phyloP scores from a whole-genome alignment of 2,329 filamentous ascomycete genomes.

The Paramyrothecium roridum region DNA sequence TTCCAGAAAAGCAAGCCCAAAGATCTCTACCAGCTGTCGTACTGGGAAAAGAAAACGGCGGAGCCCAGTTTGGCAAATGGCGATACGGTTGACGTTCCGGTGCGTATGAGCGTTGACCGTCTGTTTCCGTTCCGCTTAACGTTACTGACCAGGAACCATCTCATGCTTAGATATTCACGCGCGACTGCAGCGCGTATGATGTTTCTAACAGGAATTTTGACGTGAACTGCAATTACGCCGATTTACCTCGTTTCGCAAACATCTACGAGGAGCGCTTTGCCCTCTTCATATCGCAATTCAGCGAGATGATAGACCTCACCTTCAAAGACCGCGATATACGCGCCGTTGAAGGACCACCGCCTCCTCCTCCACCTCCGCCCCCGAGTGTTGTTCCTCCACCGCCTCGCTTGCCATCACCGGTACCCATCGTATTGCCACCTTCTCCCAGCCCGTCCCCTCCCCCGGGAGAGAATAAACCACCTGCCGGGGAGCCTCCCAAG shows the following conservation, averaged over 20 bases:
- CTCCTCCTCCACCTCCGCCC: background rate
- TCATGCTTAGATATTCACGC: background rate
- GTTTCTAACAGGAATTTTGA: slow-evolving; percentile 4
- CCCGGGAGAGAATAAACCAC: background rate
- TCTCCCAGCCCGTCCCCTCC: slow-evolving; percentile 3
- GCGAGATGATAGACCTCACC: slow-evolving; percentile 5
- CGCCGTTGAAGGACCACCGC: background rate
- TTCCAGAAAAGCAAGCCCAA: slow-evolving; percentile 6
- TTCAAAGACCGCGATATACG: background rate
- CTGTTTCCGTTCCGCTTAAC: no score
- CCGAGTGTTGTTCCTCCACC: background rate
- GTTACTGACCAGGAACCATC: background rate
- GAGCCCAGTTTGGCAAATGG: background rate
- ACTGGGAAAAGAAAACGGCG: slow-evolving; percentile 9
- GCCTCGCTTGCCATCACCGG: background rate
- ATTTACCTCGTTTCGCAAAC: slow-evolving; percentile 12
- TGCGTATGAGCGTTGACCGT: background rate
- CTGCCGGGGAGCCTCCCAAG: background rate
- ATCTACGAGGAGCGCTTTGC: slow-evolving; percentile 9
- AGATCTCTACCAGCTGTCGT: slow-evolving; percentile 5
- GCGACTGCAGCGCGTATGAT: background rate
- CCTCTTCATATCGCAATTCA: slow-evolving; percentile 1
- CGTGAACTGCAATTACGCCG: slow-evolving; percentile 13
- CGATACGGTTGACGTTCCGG: background rate
- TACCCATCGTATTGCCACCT: background rate